Evolutionary conservation across 352 stramenopile genomes (phyloP).

Genomic region (Aphanomyces stellatus): DNA sequence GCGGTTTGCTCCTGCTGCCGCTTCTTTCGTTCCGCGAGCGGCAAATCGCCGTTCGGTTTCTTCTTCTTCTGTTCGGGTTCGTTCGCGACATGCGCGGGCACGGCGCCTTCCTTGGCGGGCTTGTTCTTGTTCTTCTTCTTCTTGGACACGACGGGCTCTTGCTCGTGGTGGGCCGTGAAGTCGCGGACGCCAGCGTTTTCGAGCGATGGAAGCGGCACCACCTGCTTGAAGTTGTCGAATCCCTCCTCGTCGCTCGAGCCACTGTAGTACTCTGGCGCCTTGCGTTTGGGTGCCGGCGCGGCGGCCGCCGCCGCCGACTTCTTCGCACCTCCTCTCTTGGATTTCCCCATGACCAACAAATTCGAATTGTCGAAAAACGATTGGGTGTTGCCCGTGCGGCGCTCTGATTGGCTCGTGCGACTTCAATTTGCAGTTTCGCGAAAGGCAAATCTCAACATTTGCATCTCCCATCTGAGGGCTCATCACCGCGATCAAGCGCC

Average conservation of each 20-base stretch:
- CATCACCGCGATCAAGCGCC: too few relatives aligned
- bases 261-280: slow-evolving; percentile 12
- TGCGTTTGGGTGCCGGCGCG: background rate
- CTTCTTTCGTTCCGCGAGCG: slow-evolving; percentile 49
- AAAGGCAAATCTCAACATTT: too few relatives aligned
- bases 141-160: slow-evolving; percentile 34
- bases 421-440: background rate
- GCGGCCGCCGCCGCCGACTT: background rate
- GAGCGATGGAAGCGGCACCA: slow-evolving; percentile 52
- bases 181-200: slow-evolving; percentile 53
- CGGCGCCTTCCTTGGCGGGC: slow-evolving; percentile 42
- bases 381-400: background rate
- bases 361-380: slow-evolving; percentile 13
- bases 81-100: slow-evolving; percentile 39
- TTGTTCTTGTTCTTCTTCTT: slow-evolving; percentile 28
- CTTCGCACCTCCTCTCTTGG: background rate
- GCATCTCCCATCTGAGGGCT: too few relatives aligned
- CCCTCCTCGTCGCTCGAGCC: slow-evolving; percentile 15
- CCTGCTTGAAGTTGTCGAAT: slow-evolving; percentile 1
- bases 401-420: background rate
- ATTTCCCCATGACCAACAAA: slow-evolving; percentile 17
- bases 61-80: slow-evolving; percentile 22
- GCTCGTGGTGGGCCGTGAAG: slow-evolving; percentile 26
- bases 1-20: slow-evolving; percentile 24
- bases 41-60: slow-evolving; percentile 40